A percentile compares a stretch with the other conserved stretches of the same genome.
phyloP scores from a whole-genome alignment of 2,329 filamentous ascomycete species.

The Penicillium concentricum region DNA sequence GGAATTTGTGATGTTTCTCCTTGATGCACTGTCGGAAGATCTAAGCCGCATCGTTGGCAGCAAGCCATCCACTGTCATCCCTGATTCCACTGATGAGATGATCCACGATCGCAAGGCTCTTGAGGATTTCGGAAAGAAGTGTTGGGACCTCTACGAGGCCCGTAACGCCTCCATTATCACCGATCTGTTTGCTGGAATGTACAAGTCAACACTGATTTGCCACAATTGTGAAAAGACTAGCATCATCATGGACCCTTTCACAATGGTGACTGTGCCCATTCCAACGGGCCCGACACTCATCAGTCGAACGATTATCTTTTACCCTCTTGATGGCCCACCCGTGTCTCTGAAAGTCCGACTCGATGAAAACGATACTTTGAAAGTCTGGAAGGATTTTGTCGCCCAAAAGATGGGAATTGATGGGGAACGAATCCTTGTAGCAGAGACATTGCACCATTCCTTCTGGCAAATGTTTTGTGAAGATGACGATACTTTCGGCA shows the following conservation, averaged over 20 bases:
- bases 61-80: constrained; percentile 97
- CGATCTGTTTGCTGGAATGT: constrained; percentile 95
- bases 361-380: constrained; percentile 64
- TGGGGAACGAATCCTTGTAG: constrained; percentile 68
- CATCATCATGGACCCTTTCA: constrained; percentile 98
- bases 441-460: constrained; percentile 77
- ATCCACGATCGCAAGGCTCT: constrained; percentile 79
- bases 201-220: constrained; percentile 95
- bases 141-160: constrained; percentile 87
- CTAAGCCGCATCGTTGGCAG: constrained; percentile 80
- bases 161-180: constrained; percentile 94
- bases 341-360: constrained; percentile 75
- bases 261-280: constrained; percentile 85
- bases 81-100: constrained; percentile 96
- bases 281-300: constrained; percentile 77
- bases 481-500: constrained; percentile 59
- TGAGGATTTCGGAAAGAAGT: constrained; percentile 78
- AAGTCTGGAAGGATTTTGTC: constrained; percentile 50
- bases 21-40: constrained; percentile 94
- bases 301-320: constrained; percentile 71
- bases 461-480: constrained; percentile 89
- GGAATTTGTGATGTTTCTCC: constrained; percentile 90
- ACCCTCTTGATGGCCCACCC: constrained; percentile 70
- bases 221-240: constrained; percentile 90
- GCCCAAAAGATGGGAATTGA: constrained; percentile 52